These are phyloP conservation scores for Ascochyta clinopodiicola DNA, from an alignment of 2,329 filamentous ascomycete genomes.

Conservation along the genomic window DNA sequence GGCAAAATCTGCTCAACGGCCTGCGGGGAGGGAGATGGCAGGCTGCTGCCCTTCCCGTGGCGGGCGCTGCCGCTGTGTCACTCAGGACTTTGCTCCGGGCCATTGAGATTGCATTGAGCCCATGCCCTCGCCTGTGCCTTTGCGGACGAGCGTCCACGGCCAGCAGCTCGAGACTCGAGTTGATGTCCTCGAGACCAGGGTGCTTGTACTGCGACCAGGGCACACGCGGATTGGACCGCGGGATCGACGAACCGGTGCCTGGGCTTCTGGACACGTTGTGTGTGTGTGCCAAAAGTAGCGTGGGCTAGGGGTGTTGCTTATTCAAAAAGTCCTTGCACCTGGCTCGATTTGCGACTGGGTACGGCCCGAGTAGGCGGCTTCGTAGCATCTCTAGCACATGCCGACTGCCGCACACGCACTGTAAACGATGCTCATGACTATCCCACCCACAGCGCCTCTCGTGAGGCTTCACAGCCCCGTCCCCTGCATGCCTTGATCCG, in stretches of 20 bases:
- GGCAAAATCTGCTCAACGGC: conserved; percentile 24
- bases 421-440: not conserved
- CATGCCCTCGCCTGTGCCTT: conserved; percentile 6
- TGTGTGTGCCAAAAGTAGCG: conserved; percentile 45
- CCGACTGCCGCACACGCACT: conserved; percentile 13
- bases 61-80: conserved; percentile 30
- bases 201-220: conserved; percentile 15
- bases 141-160: not conserved
- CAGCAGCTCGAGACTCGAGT: conserved; percentile 5
- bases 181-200: conserved; percentile 14
- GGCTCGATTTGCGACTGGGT: conserved; percentile 48
- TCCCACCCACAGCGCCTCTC: conserved; percentile 6
- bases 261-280: conserved; percentile 45
- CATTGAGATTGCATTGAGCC: conserved; percentile 1
- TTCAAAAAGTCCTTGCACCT: conserved; percentile 22
- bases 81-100: conserved; percentile 11
- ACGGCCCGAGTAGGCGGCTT: conserved; percentile 41
- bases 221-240: conserved; percentile 42
- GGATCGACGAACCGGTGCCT: conserved; percentile 49
- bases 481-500: conserved; percentile 18
- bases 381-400: conserved; percentile 25
- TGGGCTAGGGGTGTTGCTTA: conserved; percentile 24
- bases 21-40: conserved; percentile 21
- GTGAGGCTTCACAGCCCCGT: conserved; percentile 20
- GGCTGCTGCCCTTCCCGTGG: conserved; percentile 21